phyloP scores from a whole-genome alignment of 257 asterid genomes.

The Rhazya stricta region DNA sequence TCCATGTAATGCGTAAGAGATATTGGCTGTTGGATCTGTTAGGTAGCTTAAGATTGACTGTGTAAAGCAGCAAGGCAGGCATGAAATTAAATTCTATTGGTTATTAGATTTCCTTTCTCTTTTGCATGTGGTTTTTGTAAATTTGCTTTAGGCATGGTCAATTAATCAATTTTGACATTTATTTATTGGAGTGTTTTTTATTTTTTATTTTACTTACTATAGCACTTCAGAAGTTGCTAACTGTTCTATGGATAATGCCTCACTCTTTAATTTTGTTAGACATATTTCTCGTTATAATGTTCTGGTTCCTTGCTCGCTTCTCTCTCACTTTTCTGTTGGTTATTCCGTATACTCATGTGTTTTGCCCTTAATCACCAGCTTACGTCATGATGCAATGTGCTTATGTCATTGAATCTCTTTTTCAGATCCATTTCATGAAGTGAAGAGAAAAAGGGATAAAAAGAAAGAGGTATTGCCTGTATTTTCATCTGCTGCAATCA shows the following conservation, averaged over 20 bases:
- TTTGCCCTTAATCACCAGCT: background rate
- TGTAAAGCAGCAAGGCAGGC: background rate
- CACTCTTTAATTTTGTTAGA: too few species aligned
- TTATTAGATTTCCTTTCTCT: background rate
- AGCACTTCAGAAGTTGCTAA: background rate
- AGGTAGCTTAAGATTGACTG: background rate
- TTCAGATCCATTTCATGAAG: slow-evolving; percentile 95
- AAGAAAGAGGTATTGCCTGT: slow-evolving; percentile 61
- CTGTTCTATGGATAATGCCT: background rate
- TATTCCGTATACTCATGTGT: background rate
- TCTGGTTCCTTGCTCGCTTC: background rate
- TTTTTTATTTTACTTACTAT: too few species aligned
- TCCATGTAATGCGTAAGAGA: background rate
- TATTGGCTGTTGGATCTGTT: background rate
- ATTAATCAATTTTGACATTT: background rate
- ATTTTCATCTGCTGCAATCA: background rate
- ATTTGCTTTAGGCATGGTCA: background rate
- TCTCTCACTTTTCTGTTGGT: background rate
- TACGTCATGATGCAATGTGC: background rate
- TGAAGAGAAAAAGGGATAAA: slow-evolving; percentile 79
- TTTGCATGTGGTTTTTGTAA: background rate
- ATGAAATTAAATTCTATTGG: background rate
- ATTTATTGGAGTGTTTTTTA: background rate
- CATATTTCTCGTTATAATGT: background rate
- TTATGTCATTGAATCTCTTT: slow-evolving; percentile 13